A percentile compares a stretch with the other conserved stretches of the same genome.
Evolutionary conservation across 179 eudicot species (phyloP).

Genomic region (Patellifolia procumbens): DNA sequence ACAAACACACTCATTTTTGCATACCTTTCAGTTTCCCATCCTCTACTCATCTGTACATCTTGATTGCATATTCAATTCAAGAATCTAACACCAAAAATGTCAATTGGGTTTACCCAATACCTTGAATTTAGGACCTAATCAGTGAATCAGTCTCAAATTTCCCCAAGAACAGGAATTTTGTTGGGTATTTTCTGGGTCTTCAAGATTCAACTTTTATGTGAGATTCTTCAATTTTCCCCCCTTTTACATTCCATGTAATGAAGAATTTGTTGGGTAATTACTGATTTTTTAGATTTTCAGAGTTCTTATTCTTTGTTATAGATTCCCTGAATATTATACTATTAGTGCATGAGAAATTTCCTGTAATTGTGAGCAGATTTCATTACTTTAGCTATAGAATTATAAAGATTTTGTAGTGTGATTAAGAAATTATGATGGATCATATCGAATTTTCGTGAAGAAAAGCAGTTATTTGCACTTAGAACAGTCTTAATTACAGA

Average conservation of each 20-base stretch:
- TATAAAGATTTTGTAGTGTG: background rate
- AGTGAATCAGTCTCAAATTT: background rate
- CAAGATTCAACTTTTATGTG: slow-evolving; percentile 28
- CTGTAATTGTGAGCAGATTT: slow-evolving; percentile 1
- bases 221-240: slow-evolving; percentile 27
- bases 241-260: background rate
- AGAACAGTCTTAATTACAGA: background rate
- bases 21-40: background rate
- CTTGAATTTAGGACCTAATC: background rate
- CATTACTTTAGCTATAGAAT: background rate
- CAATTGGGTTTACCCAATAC: slow-evolving; percentile 22
- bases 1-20: background rate
- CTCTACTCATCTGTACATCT: background rate
- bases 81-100: background rate
- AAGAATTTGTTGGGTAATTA: background rate
- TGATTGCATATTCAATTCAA: slow-evolving; percentile 10
- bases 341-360: slow-evolving; percentile 19
- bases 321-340: slow-evolving; percentile 4
- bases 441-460: background rate
- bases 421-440: background rate
- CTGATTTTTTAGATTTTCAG: background rate
- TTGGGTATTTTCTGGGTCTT: slow-evolving; percentile 2
- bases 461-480: background rate
- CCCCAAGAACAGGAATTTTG: background rate
- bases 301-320: slow-evolving; percentile 16